Conservation (phyloP, 225 moss, liverwort and hornwort genomes). For the Polytrichum formosum region DNA sequence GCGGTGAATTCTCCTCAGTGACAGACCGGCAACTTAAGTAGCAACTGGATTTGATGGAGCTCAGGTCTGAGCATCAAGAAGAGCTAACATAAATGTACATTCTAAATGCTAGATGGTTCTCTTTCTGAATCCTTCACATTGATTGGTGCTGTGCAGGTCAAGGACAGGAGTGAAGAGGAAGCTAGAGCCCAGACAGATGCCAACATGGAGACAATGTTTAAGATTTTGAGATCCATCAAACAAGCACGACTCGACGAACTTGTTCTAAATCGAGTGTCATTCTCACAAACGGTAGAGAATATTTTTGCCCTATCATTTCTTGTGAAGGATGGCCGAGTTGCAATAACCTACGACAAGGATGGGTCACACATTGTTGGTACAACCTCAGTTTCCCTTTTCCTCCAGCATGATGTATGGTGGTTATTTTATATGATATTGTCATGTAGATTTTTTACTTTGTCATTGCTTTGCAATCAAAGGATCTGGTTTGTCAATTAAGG, state of each 20-base stretch:
- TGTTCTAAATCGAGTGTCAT: constrained; percentile 60
- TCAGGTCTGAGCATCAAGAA: not conserved
- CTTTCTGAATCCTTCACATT: not conserved
- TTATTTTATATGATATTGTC: no score
- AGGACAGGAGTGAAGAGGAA: constrained; percentile 41
- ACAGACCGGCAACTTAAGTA: no score
- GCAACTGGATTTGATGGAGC: not conserved
- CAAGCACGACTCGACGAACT: constrained; percentile 50
- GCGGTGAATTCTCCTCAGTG: no score
- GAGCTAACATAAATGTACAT: not conserved
- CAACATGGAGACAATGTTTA: constrained; percentile 77
- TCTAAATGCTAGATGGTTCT: no score
- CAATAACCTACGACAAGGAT: constrained; percentile 36
- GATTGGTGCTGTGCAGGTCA: constrained; percentile 34
- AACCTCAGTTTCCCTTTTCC: constrained; percentile 4
- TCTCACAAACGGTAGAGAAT: constrained; percentile 84
- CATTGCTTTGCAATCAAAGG: not conserved
- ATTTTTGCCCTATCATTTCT: constrained; percentile 82
- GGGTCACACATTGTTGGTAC: constrained; percentile 53
- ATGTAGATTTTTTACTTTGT: not conserved
- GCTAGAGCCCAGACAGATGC: constrained; percentile 63
- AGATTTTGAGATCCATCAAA: constrained; percentile 19
- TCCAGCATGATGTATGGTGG: no score
- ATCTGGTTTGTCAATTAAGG: not conserved
- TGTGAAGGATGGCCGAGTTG: constrained; percentile 76